phyloP scores from a whole-genome alignment of 805 yeast genomes.

The Wickerhamomyces kurtzmanii region DNA sequence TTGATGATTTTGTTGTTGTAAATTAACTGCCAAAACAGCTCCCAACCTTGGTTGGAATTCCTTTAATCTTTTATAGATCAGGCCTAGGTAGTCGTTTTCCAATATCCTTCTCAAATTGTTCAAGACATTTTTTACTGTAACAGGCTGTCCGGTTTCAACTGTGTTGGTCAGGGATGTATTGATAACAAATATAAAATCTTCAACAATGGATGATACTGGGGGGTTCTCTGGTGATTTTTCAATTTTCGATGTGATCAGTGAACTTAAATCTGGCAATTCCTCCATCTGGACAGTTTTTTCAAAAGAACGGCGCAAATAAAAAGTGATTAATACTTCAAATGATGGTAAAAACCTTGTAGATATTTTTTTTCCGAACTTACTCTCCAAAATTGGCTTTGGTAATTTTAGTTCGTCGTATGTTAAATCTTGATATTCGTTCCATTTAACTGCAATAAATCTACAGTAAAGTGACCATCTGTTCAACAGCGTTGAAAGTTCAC shows the following conservation, averaged over 20 bases:
- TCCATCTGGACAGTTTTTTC: constrained; percentile 78
- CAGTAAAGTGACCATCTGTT: constrained; percentile 81
- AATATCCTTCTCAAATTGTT: constrained; percentile 47
- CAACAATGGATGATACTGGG: constrained; percentile 77
- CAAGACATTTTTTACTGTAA: constrained; percentile 44
- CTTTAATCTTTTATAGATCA: constrained; percentile 36
- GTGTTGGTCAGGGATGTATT: constrained; percentile 57
- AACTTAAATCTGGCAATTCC: constrained; percentile 52
- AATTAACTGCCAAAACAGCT: constrained; percentile 14
- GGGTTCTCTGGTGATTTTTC: constrained; percentile 37
- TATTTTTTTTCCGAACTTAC: constrained; percentile 49
- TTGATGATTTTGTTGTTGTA: constrained; percentile 9
- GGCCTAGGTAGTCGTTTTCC: constrained; percentile 53
- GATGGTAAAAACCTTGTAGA: constrained; percentile 42
- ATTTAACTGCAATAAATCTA: constrained; percentile 60
- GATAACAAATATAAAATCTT: constrained; percentile 70
- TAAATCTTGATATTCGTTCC: constrained; percentile 36
- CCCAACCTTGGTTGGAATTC: constrained; percentile 31
- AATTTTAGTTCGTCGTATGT: constrained; percentile 20
- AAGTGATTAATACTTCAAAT: constrained; percentile 54
- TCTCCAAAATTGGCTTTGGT: constrained; percentile 43
- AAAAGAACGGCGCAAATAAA: constrained; percentile 66
- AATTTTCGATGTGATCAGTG: constrained; percentile 17
- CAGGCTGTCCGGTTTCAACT: constrained; percentile 60
- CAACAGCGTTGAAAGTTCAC: constrained; percentile 67